Evolutionary conservation across 768 basidiomycete species (phyloP).

Genomic region (Chalciporus sphaerocephalus): DNA sequence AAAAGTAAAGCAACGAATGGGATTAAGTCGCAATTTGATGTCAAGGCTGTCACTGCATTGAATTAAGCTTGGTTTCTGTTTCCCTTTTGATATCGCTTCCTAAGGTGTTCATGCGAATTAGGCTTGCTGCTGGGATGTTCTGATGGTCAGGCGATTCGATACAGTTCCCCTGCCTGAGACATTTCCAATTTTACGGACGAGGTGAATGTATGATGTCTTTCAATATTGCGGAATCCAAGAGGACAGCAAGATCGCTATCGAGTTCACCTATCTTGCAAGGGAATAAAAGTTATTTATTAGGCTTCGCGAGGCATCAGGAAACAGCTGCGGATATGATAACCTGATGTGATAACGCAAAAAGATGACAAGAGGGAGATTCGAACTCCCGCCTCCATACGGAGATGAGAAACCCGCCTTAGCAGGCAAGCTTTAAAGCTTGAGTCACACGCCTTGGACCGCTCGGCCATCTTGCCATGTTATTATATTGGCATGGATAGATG

Average conservation of each 20-base stretch:
- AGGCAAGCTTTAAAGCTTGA: constrained; percentile 40
- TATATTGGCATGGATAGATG: too few relatives aligned
- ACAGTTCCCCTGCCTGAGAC: constrained; percentile 41
- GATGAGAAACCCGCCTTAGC: constrained; percentile 29
- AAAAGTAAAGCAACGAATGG: constrained; percentile 27
- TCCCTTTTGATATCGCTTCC: not conserved
- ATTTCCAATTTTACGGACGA: constrained; percentile 36
- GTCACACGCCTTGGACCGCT: constrained; percentile 63
- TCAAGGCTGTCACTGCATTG: constrained; percentile 14
- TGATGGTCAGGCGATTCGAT: not conserved
- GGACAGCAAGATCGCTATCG: constrained; percentile 17
- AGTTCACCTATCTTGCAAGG: too few relatives aligned
- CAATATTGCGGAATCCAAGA: too few relatives aligned
- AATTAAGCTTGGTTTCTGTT: constrained; percentile 15
- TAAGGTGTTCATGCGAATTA: not conserved
- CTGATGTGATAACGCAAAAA: not conserved
- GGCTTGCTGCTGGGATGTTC: not conserved
- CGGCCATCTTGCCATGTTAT: constrained; percentile 49
- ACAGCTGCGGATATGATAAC: too few relatives aligned
- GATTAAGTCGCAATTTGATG: constrained; percentile 17
- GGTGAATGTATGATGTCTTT: constrained; percentile 11
- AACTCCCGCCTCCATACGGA: constrained; percentile 33
- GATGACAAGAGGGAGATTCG: constrained; percentile 35
- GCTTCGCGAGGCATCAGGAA: not conserved
- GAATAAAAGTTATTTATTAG: too few relatives aligned